phyloP scores from a whole-genome alignment of 176 grass and related monocot genomes.

The Avena sativa region DNA sequence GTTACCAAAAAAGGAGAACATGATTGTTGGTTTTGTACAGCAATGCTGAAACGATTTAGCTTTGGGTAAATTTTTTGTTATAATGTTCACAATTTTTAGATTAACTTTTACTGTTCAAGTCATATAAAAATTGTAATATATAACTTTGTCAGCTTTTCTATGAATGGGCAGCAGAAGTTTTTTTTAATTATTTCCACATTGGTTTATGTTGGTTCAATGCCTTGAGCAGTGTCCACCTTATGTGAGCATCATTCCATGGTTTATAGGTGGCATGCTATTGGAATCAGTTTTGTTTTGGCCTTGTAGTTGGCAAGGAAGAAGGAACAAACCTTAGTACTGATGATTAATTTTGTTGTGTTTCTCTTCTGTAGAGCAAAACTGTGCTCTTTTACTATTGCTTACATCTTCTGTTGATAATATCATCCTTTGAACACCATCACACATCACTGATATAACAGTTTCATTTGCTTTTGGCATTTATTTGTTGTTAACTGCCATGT shows the following conservation, averaged over 20 bases:
- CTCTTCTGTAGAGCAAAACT: neutral
- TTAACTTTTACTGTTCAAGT: neutral
- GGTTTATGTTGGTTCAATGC: neutral
- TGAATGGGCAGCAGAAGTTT: neutral
- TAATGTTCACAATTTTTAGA: neutral
- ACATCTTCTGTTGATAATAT: neutral
- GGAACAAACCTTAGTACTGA: too few relatives aligned
- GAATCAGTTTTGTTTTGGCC: conserved; percentile 3
- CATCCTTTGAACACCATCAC: neutral
- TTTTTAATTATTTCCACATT: neutral
- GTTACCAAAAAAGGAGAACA: neutral
- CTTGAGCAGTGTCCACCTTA: neutral
- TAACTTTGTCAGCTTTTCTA: neutral
- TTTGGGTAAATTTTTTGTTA: neutral
- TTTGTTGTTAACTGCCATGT: conserved; percentile 12
- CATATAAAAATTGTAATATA: neutral
- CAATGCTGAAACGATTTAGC: neutral
- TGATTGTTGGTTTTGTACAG: neutral
- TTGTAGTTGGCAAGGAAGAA: neutral
- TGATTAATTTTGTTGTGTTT: neutral
- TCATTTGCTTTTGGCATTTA: conserved; percentile 12
- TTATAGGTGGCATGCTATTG: conserved; percentile 2
- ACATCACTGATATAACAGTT: neutral
- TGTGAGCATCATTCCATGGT: neutral
- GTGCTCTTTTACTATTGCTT: conserved; percentile 4